Conservation (phyloP, 2,329 filamentous ascomycete genomes). For the Zarea fungicola region DNA sequence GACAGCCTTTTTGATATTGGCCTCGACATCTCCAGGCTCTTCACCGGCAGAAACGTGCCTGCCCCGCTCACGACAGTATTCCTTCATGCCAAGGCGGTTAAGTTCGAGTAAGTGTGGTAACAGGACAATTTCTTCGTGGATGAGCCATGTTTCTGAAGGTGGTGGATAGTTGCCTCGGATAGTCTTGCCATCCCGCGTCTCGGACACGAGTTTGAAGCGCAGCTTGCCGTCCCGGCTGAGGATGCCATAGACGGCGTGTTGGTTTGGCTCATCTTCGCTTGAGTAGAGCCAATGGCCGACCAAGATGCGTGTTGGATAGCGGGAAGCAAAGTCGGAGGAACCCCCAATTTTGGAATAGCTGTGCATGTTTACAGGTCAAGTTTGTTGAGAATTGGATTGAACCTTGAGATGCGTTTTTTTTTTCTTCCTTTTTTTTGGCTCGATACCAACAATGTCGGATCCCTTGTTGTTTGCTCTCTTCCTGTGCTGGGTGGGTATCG, state of each 20-base stretch:
- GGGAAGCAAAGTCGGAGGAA: slow-evolving; percentile 11
- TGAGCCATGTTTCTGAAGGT: not conserved
- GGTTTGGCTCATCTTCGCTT: slow-evolving; percentile 10
- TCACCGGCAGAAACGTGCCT: not conserved
- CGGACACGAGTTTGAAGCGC: slow-evolving; percentile 7
- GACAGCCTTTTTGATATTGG: not conserved
- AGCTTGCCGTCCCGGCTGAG: slow-evolving; percentile 13
- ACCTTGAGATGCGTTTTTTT: no score
- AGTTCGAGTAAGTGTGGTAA: not conserved
- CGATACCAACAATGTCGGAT: not conserved
- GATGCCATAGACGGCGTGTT: slow-evolving; percentile 14
- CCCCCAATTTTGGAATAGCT: slow-evolving; percentile 11
- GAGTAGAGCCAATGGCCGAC: slow-evolving; percentile 14
- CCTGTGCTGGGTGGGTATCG: not conserved
- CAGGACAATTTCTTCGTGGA: not conserved
- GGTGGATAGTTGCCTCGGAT: not conserved
- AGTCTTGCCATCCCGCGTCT: not conserved
- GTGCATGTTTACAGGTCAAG: slow-evolving; percentile 7
- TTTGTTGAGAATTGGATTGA: no score
- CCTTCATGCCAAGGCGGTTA: slow-evolving; percentile 1
- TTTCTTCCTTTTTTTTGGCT: no score
- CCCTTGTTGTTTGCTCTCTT: slow-evolving; percentile 4
- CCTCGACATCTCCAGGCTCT: not conserved
- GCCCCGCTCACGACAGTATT: not conserved
- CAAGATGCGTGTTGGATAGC: slow-evolving; percentile 13